A percentile compares a stretch with the other conserved stretches of the same genome.
These are phyloP conservation scores for Spiromastix sp. DNA, from an alignment of 2,329 filamentous ascomycete species.

Conservation along the genomic window DNA sequence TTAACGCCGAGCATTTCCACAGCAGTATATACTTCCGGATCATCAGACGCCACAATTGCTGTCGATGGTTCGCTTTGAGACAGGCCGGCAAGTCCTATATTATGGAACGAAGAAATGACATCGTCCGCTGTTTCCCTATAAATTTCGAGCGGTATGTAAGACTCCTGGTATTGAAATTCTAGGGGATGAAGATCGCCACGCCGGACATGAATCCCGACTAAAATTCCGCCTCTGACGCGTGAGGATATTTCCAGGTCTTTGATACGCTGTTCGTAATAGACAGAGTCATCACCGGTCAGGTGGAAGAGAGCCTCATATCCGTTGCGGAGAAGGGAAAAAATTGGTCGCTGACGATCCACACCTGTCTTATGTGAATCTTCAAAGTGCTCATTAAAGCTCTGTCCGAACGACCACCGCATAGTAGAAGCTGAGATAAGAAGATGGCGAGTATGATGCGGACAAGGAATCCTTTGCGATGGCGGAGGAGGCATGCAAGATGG, in stretches of 20 bases:
- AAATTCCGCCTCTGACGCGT: constrained; percentile 38
- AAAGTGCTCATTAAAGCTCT: constrained; percentile 44
- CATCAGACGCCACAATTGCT: constrained; percentile 65
- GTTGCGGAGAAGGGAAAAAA: constrained; percentile 57
- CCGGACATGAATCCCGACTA: constrained; percentile 67
- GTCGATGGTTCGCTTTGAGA: constrained; percentile 23
- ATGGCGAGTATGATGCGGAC: constrained; percentile 65
- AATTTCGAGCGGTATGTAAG: constrained; percentile 64
- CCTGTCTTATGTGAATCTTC: constrained; percentile 40
- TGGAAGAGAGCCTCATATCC: constrained; percentile 68
- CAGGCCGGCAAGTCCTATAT: constrained; percentile 30
- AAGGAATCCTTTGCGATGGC: constrained; percentile 66
- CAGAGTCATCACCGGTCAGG: constrained; percentile 54
- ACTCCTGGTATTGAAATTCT: constrained; percentile 64
- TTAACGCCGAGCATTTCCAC: constrained; percentile 47
- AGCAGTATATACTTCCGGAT: constrained; percentile 61
- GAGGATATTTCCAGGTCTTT: constrained; percentile 42
- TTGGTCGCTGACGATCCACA: constrained; percentile 44
- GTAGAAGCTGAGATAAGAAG: constrained; percentile 64
- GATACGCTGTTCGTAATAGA: constrained; percentile 53
- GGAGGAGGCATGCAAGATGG: constrained; percentile 61
- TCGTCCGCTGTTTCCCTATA: constrained; percentile 53
- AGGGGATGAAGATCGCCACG: constrained; percentile 69
- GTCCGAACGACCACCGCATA: constrained; percentile 52
- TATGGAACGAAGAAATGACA: constrained; percentile 38